Base-by-base conservation (phyloP, 1,139 yeast genomes). In the Sugiyamaella paludigena region DNA sequence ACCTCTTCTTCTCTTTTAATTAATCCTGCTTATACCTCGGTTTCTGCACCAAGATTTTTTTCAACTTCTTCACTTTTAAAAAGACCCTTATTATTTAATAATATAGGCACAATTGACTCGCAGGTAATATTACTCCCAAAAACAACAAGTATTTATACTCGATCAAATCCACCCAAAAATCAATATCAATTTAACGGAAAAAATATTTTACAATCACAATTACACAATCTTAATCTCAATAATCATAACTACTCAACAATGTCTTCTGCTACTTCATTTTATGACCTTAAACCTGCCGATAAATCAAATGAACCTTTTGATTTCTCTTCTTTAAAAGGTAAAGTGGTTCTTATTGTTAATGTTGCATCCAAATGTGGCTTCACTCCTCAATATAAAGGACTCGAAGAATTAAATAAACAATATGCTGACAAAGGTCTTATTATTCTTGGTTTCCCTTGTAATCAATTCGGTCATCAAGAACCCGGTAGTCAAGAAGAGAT, bases 401-500 rank as follows among this genome's bases (percentile, higher is more conserved):
- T 92, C 52, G 96, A 92, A 73, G 84, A 77, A 57, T 73, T 92
- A 55, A 83, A 91, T 77, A 76, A 86, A 63, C 83, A 86, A 68
- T 87, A 85, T 72, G 76, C 78, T 53, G 91, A 79, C 58, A 66
- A 84, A 64, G 95, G 91, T 27, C 76, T 92, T 35, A 87, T 77
- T 49, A 79, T 92, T 56, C 64, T 92, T 48, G 98, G 96, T 2
- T 92, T 92, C 81, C 98, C 98, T 59, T 83, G 89, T 67, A 83
- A 84, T 68, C 98, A 92, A 70, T 92, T 92, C 62, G 92, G 87
- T 39, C 78, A 77, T 57, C 96, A 92, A 70, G 98, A 92, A 66
- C 96, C 97, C 8, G 84, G 84, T 8, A 66, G 79, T 7, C 83
- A 80, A 43, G 78, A 75, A 46, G 82, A 84, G 59, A 84, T 89